Conservation (phyloP, 805 yeast species). For the Kazachstania africana region DNA sequence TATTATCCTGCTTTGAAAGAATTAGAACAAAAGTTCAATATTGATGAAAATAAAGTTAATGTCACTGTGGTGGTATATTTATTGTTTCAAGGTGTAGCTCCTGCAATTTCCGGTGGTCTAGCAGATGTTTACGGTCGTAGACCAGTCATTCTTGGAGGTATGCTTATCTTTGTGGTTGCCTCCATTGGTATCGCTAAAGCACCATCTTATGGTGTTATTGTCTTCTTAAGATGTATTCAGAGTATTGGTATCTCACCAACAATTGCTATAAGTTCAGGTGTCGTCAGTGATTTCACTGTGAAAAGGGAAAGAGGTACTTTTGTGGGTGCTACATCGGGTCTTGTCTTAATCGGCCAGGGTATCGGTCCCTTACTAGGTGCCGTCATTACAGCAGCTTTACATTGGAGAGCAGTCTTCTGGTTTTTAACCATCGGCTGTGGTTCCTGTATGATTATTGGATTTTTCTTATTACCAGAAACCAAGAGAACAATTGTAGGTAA, state of each 20-base stretch:
- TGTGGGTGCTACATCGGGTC: slow-evolving; percentile 54
- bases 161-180: slow-evolving; percentile 44
- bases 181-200: slow-evolving; percentile 57
- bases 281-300: slow-evolving; percentile 60
- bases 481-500: slow-evolving; percentile 61
- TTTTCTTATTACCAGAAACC: slow-evolving; percentile 57
- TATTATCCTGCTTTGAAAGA: slow-evolving; percentile 69
- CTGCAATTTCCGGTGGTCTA: slow-evolving; percentile 51
- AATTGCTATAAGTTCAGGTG: slow-evolving; percentile 55
- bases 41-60: slow-evolving; percentile 47
- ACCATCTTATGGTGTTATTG: slow-evolving; percentile 44
- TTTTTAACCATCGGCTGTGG: slow-evolving; percentile 59
- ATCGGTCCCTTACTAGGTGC: slow-evolving; percentile 60
- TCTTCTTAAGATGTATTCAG: slow-evolving; percentile 56
- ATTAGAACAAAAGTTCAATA: slow-evolving; percentile 41
- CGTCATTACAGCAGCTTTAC: slow-evolving; percentile 30
- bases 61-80: slow-evolving; percentile 66
- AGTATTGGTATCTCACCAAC: slow-evolving; percentile 68
- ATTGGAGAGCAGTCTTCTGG: slow-evolving; percentile 75
- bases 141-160: slow-evolving; percentile 48
- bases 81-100: slow-evolving; percentile 63
- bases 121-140: slow-evolving; percentile 66
- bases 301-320: slow-evolving; percentile 56
- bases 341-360: slow-evolving; percentile 61
- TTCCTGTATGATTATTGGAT: slow-evolving; percentile 25